Evolutionary conservation across 495 filamentous ascomycete species (phyloP), one percentile per base, ranked within the genome.

Genomic region (Xylaria venustula): DNA sequence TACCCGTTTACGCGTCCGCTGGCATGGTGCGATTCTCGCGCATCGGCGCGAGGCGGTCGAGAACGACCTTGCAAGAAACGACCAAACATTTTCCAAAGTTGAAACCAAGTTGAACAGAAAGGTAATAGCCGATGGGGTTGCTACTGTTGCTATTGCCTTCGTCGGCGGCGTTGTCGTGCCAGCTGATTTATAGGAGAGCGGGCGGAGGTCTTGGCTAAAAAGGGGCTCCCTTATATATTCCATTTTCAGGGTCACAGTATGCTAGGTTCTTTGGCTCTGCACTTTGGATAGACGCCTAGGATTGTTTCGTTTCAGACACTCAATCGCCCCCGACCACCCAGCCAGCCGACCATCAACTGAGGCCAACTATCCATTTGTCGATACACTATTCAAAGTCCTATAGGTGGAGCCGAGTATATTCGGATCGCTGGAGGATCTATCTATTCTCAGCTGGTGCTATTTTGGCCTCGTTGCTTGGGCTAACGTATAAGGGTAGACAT

Each of bases 301-400:
- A 7, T 53, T 37, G 11, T 23, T 20, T 25, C 19, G 49, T 52
- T 52, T 30, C 9, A 12, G 36, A 20, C 11, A 40, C 19, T 42
- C 20, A 32, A 12, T 20, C 36, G 51, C 22, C 22, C 14, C 51
- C 36, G 28, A 40, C 51, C 36, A 41, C 8, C 9, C 51, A 41
- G 42, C 51, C n/a, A n/a, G n/a, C n/a, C n/a, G n/a, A n/a, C n/a
- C n/a, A n/a, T n/a, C n/a, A 28, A 26, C n/a, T 26, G 7, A 23
- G 32, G 7, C n/a, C 7, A 25, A 12, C 11, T 36, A 26, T 54
- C 51, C 32, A 12, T 9, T 20, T 37, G 32, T 50, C 19, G 32
- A 37, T n/a, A 40, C 20, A 19, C 49, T 42, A 7, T n/a, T n/a
- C n/a, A 8, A 19, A 42, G 51, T 54, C 51, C 51, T 54, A 54